These are phyloP conservation scores for Lathyrus tuberosus DNA, from an alignment of 306 rosid species.

Conservation along the genomic window DNA sequence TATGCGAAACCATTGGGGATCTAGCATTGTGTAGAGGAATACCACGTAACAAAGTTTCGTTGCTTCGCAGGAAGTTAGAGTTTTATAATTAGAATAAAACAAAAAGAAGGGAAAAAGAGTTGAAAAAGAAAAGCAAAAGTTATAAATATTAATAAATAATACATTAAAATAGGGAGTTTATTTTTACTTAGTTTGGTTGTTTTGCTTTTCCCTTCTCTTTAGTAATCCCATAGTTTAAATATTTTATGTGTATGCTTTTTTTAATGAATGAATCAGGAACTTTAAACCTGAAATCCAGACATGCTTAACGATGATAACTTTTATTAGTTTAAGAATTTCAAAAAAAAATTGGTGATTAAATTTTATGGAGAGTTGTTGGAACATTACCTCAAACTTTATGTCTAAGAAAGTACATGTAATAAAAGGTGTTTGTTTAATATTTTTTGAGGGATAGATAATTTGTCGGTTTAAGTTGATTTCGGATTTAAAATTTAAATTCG, in stretches of 20 bases:
- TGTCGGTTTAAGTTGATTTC: too few species aligned
- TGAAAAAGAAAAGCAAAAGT: not conserved
- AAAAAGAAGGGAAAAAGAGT: not conserved
- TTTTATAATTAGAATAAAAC: slow-evolving; percentile 48
- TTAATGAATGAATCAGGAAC: slow-evolving; percentile 36
- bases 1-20: slow-evolving; percentile 76
- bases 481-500: too few species aligned
- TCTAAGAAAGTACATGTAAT: not conserved
- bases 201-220: slow-evolving; percentile 11
- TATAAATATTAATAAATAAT: not conserved
- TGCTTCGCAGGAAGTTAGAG: slow-evolving; percentile 65
- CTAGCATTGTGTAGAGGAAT: slow-evolving; percentile 48
- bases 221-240: not conserved
- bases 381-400: not conserved
- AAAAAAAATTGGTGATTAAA: slow-evolving; percentile 9
- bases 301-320: slow-evolving; percentile 34
- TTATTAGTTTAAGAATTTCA: not conserved
- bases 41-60: slow-evolving; percentile 39
- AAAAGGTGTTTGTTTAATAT: not conserved
- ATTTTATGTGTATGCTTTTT: slow-evolving; percentile 20
- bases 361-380: not conserved
- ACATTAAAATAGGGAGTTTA: not conserved
- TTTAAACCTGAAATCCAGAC: slow-evolving; percentile 49
- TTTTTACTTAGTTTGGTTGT: not conserved
- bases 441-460: too few species aligned